phyloP scores from a whole-genome alignment of 106 monocot species.

The Apostasia ramifera region DNA sequence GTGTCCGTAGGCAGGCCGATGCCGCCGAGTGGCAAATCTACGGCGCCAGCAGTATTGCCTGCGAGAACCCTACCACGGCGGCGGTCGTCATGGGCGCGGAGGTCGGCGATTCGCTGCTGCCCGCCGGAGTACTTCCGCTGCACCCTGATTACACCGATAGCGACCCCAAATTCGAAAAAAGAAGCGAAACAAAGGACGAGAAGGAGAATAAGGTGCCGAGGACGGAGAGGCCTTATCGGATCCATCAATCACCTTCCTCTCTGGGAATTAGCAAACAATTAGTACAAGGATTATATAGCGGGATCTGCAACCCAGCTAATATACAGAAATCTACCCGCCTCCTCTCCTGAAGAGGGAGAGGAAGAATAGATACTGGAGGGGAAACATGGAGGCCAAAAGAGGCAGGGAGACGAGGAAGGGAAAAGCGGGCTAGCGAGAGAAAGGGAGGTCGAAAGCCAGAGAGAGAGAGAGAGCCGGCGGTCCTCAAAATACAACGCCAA shows the following conservation, averaged over 20 bases:
- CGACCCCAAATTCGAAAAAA: neutral
- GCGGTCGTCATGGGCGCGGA: neutral
- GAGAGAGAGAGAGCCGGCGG: neutral
- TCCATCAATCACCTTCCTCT: constrained; percentile 1
- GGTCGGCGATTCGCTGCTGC: neutral
- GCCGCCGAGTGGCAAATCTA: neutral
- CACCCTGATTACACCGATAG: neutral
- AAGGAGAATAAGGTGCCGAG: neutral
- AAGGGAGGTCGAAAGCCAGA: neutral
- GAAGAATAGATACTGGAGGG: too few relatives aligned
- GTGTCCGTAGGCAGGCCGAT: neutral
- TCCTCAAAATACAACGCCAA: neutral
- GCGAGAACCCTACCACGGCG: neutral
- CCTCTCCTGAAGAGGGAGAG: too few relatives aligned
- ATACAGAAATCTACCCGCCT: too few relatives aligned
- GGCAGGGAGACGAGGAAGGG: too few relatives aligned
- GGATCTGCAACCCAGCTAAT: too few relatives aligned
- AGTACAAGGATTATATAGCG: neutral
- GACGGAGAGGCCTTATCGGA: neutral
- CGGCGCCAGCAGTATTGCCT: neutral
- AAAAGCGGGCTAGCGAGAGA: neutral
- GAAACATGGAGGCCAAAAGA: too few relatives aligned
- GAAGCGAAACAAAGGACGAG: neutral
- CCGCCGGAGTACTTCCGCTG: neutral
- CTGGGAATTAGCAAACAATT: neutral